Base-by-base conservation (phyloP, 768 basidiomycete genomes). In the Xerocomus spinulosus region DNA sequence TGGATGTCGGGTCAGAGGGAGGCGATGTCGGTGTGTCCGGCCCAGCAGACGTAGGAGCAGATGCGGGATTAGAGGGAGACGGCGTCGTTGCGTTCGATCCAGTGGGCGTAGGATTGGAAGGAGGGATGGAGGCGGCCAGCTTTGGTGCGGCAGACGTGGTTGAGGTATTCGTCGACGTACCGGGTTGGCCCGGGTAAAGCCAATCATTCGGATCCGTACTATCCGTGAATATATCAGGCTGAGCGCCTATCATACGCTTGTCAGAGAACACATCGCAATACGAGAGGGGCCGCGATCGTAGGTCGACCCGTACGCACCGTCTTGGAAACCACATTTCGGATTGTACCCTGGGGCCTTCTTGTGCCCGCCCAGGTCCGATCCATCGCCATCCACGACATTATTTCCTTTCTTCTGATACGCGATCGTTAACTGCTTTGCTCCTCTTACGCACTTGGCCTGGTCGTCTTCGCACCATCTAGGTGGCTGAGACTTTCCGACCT, bases 191-290 rank as follows among this genome's bases (percentile, higher is more conserved):
- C n/a, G n/a, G n/a, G n/a, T n/a, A n/a, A n/a, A n/a, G n/a, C n/a
- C n/a, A n/a, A n/a, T n/a, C 8, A 23, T 23, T 42, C 21, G 20
- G 8, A 12, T 9, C 17, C 29, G 15, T 6, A 13, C 20, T 12
- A 0, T 39, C 23, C 33, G 34, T 49, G 5, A 59, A 59, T 8
- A 60, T 59, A 24, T 61, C 59, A 0, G 21, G 18, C 29, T 59
- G 58, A 9, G 55, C 29, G 20, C 58, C 58, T 59, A 17, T 49
- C 20, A 34, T 7, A 18, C 33, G 17, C 25, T 20, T 12, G 37
- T 56, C 42, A 50, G 6, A 20, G 26, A 28, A 28, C 6, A 28
- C 26, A 40, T n/a, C n/a, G n/a, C n/a, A 40, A 26, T 18, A 9
- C 39, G 25, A 17, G 17, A n/a, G n/a, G n/a, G n/a, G n/a, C n/a